Evolutionary conservation across 2,329 filamentous ascomycete species (phyloP).

Genomic region (Diaporthe sp.): DNA sequence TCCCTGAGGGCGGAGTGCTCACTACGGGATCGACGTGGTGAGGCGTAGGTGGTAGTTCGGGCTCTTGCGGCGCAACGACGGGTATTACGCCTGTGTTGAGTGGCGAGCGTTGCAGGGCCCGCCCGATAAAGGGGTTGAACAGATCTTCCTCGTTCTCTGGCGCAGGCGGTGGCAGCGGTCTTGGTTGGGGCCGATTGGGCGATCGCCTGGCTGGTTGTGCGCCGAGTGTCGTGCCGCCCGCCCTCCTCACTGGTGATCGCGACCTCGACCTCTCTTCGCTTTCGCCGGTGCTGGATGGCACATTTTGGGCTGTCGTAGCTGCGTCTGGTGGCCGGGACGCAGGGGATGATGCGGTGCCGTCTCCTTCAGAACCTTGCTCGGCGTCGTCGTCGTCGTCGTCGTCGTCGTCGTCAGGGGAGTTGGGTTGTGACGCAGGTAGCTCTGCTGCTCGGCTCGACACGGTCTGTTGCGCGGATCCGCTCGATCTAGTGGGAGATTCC

Average conservation of each 20-base stretch:
- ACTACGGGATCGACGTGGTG: conserved; percentile 63
- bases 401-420: conserved; percentile 21
- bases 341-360: conserved; percentile 7
- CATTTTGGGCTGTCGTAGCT: neutral
- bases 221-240: conserved; percentile 42
- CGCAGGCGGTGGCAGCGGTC: conserved; percentile 58
- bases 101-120: conserved; percentile 49
- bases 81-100: conserved; percentile 46
- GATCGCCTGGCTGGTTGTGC: conserved; percentile 50
- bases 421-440: conserved; percentile 30
- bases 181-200: conserved; percentile 50
- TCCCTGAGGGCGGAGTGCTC: conserved; percentile 66
- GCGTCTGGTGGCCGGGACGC: neutral
- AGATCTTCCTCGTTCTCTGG: conserved; percentile 55
- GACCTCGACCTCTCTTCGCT: conserved; percentile 38
- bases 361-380: conserved; percentile 41
- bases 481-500: conserved; percentile 48
- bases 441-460: conserved; percentile 39
- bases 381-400: conserved; percentile 32
- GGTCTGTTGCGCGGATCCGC: conserved; percentile 67
- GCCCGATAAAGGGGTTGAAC: conserved; percentile 53
- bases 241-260: conserved; percentile 42
- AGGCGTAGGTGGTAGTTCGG: conserved; percentile 71
- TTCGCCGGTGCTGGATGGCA: conserved; percentile 18
- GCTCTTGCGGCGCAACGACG: conserved; percentile 58